Base-by-base conservation (phyloP, 495 filamentous ascomycete genomes). In the Amorphotheca resinae region DNA sequence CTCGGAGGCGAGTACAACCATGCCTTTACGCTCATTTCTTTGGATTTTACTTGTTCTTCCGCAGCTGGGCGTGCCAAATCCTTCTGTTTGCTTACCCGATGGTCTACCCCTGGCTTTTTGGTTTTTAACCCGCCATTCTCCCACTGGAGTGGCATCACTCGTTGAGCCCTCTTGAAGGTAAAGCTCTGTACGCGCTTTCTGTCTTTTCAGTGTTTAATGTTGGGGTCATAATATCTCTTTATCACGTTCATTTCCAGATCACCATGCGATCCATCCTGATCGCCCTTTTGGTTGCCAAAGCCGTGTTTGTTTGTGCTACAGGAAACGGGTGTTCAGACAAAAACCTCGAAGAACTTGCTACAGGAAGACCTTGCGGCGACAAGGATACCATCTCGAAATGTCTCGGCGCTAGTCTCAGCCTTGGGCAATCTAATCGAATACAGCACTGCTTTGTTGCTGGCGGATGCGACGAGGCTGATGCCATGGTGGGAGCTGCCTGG, bases 201-300 rank as follows among this genome's bases (percentile, higher is more conserved):
- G n/a, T n/a, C n/a, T n/a, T n/a, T n/a, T n/a, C n/a, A n/a, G n/a
- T 32, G 11, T 4, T 32, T 32, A 32, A 32, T 32, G 11, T 32
- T 26, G 3, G 22, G 18, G 37, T 39, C 26, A 23, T 22, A 38
- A 20, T 22, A 2, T 22, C 36, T n/a, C n/a, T 42, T 50, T 6
- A 39, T 28, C n/a, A n/a, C n/a, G n/a, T n/a, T n/a, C n/a, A n/a
- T n/a, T n/a, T n/a, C 34, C 36, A 45, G 28, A 20, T 1, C 30
- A 50, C 0, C 32, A 54, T 54, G 51, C 46, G 48, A 25, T 22
- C 22, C 7, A 41, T 18, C n/a, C 43, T 54, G 6, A 14, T 54
- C n/a, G n/a, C n/a, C 0, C 18, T 25, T 16, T 36, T 54, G n/a
- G 15, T 45, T 38, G 33, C 41, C 12, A 32, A 30, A 26, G 43